phyloP scores from a whole-genome alignment of 352 stramenopile species.

The Phytophthora megakarya region DNA sequence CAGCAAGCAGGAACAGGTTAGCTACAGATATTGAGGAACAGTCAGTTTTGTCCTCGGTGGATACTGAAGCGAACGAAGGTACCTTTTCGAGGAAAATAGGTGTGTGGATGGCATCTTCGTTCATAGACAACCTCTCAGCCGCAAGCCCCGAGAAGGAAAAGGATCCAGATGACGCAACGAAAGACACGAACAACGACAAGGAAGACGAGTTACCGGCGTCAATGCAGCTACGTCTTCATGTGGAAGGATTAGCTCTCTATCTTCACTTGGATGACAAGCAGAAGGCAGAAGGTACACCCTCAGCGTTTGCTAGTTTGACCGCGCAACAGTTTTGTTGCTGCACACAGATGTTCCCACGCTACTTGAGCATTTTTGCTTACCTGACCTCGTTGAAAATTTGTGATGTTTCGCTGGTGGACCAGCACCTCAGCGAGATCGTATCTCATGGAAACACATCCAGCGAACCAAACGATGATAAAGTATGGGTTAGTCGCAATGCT shows the following conservation, averaged over 20 bases:
- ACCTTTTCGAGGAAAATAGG: conserved; percentile 60
- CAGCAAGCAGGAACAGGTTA: conserved; percentile 22
- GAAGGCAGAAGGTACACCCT: conserved; percentile 33
- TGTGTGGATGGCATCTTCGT: conserved; percentile 61
- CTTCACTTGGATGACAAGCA: conserved; percentile 61
- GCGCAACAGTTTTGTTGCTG: conserved; percentile 76
- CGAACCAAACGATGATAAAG: conserved; percentile 28
- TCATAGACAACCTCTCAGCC: conserved; percentile 49
- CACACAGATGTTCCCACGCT: conserved; percentile 71
- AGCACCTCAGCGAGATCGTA: conserved; percentile 69
- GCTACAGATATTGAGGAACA: conserved; percentile 30
- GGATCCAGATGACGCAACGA: conserved; percentile 23
- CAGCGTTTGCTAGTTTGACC: conserved; percentile 65
- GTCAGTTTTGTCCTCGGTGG: conserved; percentile 38
- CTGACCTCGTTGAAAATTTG: conserved; percentile 76
- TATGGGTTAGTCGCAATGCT: conserved; percentile 18
- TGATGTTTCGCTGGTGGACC: conserved; percentile 65
- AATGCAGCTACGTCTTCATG: conserved; percentile 78
- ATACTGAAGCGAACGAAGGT: conserved; percentile 37
- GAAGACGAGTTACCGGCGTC: conserved; percentile 47
- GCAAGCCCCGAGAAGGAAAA: conserved; percentile 32
- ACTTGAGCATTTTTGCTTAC: conserved; percentile 73
- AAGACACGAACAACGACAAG: conserved; percentile 27
- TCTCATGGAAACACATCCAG: conserved; percentile 43
- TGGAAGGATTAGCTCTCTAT: conserved; percentile 69